These are phyloP conservation scores for Falciphora oryzae DNA, from an alignment of 2,329 filamentous ascomycete species.

Conservation along the genomic window DNA sequence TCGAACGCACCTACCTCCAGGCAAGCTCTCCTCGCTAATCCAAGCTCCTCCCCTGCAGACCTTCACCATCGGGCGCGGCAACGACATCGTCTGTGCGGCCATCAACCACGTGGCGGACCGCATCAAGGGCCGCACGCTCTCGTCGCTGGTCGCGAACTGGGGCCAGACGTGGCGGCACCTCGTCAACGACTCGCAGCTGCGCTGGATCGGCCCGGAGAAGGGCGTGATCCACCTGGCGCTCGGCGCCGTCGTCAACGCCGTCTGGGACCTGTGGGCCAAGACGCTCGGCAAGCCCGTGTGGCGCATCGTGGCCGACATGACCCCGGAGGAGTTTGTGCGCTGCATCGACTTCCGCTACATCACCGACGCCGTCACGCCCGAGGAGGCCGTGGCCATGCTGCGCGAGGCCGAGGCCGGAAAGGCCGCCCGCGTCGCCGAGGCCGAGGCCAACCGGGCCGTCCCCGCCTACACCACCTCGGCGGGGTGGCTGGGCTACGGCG, in stretches of 20 bases:
- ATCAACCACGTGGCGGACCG: conserved; percentile 74
- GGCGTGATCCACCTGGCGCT: conserved; percentile 90
- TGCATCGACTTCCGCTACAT: conserved; percentile 96
- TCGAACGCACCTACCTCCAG: neutral
- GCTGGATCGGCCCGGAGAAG: conserved; percentile 93
- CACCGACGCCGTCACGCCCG: conserved; percentile 83
- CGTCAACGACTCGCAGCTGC: conserved; percentile 83
- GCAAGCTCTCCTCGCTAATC: neutral
- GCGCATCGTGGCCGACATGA: conserved; percentile 86
- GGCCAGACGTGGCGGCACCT: conserved; percentile 85
- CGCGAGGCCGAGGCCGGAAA: conserved; percentile 62
- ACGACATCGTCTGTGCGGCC: conserved; percentile 84
- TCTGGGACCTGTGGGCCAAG: conserved; percentile 97
- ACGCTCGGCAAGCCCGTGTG: conserved; percentile 80
- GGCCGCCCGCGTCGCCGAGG: conserved; percentile 64
- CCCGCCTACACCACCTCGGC: conserved; percentile 88
- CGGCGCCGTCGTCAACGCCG: conserved; percentile 80
- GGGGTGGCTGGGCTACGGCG: conserved; percentile 85
- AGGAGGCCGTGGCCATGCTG: conserved; percentile 71
- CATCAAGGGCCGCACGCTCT: conserved; percentile 68
- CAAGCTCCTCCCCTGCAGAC: conserved; percentile 35
- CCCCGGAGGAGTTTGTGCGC: conserved; percentile 74
- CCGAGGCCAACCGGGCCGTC: conserved; percentile 67
- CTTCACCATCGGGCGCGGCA: conserved; percentile 83
- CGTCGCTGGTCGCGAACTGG: conserved; percentile 74